phyloP scores from a whole-genome alignment of 345 rosid species.

The Citrus maxima region DNA sequence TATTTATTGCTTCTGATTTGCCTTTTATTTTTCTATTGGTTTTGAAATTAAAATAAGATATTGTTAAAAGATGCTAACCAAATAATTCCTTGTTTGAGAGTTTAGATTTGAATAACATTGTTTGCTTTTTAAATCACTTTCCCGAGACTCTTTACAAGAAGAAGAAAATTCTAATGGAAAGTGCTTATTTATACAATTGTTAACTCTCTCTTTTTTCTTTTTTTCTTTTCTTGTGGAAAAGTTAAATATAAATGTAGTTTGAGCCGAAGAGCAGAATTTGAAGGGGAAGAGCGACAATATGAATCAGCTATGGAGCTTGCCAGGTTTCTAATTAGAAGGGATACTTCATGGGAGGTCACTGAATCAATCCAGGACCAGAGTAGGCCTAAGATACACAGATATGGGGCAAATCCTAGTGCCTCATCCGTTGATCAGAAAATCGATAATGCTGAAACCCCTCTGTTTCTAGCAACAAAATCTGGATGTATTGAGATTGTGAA shows the following conservation, averaged over 20 bases:
- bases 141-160: not conserved
- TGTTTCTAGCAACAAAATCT: constrained; percentile 7
- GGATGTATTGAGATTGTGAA: constrained; percentile 7
- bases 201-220: not conserved
- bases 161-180: not conserved
- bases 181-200: not conserved
- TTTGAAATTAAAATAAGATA: no score
- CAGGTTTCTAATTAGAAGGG: constrained; percentile 14
- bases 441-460: not conserved
- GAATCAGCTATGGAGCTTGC: constrained; percentile 13
- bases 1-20: no score
- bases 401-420: not conserved
- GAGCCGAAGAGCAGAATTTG: not conserved
- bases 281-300: not conserved
- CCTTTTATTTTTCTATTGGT: no score
- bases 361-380: not conserved
- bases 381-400: constrained; percentile 7
- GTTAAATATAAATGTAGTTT: not conserved
- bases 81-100: no score
- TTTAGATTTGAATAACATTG: no score
- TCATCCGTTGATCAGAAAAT: not conserved
- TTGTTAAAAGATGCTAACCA: no score
- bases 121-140: no score
- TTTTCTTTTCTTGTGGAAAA: not conserved
- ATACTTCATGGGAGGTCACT: constrained; percentile 17